Evolutionary conservation across 176 grass and related monocot species (phyloP).

Genomic region (Oryza glumipatula): DNA sequence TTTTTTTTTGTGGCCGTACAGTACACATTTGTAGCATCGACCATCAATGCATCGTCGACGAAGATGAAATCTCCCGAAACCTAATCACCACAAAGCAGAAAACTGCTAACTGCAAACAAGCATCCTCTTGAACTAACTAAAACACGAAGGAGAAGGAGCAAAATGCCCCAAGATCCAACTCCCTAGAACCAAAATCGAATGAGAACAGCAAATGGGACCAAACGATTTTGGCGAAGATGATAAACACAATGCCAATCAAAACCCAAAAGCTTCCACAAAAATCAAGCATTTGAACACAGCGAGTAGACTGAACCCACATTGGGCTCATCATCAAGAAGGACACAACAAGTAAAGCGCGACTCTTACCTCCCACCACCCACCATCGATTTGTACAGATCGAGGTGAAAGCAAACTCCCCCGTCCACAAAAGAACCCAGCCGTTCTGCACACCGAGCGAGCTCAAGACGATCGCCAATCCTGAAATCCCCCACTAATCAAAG

Average conservation of each 20-base stretch:
- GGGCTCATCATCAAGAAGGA: background rate
- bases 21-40: background rate
- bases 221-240: background rate
- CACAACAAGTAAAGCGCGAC: background rate
- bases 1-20: background rate
- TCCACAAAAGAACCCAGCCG: background rate
- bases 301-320: background rate
- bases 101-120: background rate
- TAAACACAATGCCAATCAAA: background rate
- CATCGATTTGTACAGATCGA: background rate
- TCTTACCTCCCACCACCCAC: constrained; percentile 36
- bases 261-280: background rate
- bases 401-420: background rate
- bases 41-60: background rate
- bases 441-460: background rate
- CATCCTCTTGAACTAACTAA: background rate
- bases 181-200: background rate
- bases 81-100: background rate
- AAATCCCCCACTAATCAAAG: background rate
- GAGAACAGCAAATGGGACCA: background rate
- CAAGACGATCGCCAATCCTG: background rate
- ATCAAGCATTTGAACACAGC: background rate
- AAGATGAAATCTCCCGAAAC: background rate
- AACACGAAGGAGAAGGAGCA: background rate
- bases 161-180: background rate